phyloP scores from a whole-genome alignment of 345 rosid genomes.

The Camelina laxa region DNA sequence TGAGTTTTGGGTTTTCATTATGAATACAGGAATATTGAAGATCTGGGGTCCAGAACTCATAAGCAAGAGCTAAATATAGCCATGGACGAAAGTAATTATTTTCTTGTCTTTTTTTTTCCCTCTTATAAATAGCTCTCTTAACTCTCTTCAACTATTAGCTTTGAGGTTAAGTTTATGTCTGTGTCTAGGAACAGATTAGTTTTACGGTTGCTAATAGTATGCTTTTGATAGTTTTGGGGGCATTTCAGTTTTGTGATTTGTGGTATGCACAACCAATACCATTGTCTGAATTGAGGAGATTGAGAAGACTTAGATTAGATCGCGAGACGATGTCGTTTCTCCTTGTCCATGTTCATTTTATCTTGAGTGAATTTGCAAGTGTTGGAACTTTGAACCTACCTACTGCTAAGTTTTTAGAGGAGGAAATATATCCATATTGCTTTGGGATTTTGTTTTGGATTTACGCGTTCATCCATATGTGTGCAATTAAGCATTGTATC shows the following conservation, averaged over 20 bases:
- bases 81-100: slow-evolving; percentile 41
- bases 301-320: background rate
- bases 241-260: slow-evolving; percentile 10
- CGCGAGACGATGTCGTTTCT: background rate
- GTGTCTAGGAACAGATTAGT: background rate
- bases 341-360: background rate
- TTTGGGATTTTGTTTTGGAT: background rate
- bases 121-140: background rate
- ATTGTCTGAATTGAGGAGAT: background rate
- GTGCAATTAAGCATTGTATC: slow-evolving; percentile 15
- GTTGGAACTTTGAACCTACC: too few species aligned
- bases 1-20: background rate
- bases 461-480: background rate
- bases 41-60: slow-evolving; percentile 10
- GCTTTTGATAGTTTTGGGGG: background rate
- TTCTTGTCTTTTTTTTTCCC: background rate
- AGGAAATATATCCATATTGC: background rate
- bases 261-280: background rate
- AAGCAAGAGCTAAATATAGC: slow-evolving; percentile 5
- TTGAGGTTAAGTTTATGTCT: background rate
- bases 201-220: background rate
- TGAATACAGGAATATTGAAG: slow-evolving; percentile 30
- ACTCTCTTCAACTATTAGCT: background rate
- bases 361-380: background rate
- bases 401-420: background rate